These are phyloP conservation scores for Closterium sp. DNA, from an alignment of 139 green algal species.

Conservation along the genomic window DNA sequence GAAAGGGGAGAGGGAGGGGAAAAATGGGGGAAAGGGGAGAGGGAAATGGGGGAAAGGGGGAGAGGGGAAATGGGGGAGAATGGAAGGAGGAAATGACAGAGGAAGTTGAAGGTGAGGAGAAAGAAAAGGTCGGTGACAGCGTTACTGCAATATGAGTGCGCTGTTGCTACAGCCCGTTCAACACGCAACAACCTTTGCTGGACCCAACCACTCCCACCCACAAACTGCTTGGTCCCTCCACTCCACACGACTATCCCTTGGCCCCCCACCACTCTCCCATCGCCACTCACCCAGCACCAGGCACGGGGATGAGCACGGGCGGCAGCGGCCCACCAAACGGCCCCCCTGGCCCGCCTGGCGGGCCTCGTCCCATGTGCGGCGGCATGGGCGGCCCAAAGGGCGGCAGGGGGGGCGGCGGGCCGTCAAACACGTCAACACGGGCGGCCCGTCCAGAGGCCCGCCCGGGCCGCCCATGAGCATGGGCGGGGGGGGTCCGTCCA, in stretches of 20 bases:
- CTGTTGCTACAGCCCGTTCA: too few species aligned
- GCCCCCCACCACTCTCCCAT: background rate
- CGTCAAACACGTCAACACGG: slow-evolving; percentile 29
- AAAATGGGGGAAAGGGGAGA: too few species aligned
- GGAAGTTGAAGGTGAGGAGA: too few species aligned
- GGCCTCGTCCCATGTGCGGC: background rate
- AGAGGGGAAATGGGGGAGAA: too few species aligned
- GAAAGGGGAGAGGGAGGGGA: too few species aligned
- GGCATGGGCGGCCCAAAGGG: slow-evolving; percentile 23
- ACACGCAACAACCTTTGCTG: too few species aligned
- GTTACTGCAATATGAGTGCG: too few species aligned
- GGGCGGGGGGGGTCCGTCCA: background rate
- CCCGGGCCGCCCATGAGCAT: background rate
- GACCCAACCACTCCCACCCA: background rate
- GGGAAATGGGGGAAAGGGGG: too few species aligned
- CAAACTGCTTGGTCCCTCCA: background rate
- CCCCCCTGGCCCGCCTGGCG: background rate
- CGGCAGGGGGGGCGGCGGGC: background rate
- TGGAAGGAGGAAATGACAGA: background rate
- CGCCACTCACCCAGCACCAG: slow-evolving; percentile 42
- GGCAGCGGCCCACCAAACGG: background rate
- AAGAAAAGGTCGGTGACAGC: too few species aligned
- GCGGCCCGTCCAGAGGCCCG: slow-evolving; percentile 10
- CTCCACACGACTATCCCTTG: background rate
- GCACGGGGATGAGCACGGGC: slow-evolving; percentile 38